A percentile compares a stretch with the other conserved stretches of the same genome.
These are phyloP conservation scores for Neocucurbitaria cava DNA, from an alignment of 2,329 filamentous ascomycete genomes.

Conservation along the genomic window DNA sequence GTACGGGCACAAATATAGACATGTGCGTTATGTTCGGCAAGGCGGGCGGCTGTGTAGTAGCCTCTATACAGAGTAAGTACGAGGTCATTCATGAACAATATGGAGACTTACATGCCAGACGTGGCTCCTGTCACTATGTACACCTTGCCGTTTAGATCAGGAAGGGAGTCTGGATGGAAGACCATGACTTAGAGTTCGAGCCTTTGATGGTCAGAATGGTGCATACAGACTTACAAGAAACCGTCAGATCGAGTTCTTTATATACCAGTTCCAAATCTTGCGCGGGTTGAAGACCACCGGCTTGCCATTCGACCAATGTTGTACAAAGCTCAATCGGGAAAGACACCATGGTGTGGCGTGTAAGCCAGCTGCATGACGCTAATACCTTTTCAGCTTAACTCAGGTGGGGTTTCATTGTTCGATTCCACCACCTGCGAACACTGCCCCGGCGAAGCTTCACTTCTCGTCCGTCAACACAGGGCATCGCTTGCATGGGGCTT, in stretches of 20 bases:
- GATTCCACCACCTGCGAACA: background rate
- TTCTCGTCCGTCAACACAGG: background rate
- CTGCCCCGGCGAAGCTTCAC: background rate
- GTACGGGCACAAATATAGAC: conserved; percentile 50
- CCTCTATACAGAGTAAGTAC: conserved; percentile 13
- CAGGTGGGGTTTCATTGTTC: background rate
- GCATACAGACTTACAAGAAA: background rate
- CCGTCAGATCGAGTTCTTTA: background rate
- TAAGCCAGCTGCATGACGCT: conserved; percentile 13
- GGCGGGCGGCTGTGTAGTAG: conserved; percentile 16
- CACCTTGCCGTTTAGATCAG: conserved; percentile 10
- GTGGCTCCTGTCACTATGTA: conserved; percentile 16
- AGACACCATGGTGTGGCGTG: conserved; percentile 1
- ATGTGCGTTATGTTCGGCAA: conserved; percentile 24
- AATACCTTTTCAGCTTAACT: background rate
- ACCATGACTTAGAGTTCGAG: background rate
- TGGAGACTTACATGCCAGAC: conserved; percentile 14
- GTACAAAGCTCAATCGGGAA: background rate
- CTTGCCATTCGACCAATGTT: background rate
- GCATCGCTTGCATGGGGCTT: background rate
- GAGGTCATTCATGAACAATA: background rate
- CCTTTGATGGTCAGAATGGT: background rate
- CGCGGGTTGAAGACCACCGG: background rate
- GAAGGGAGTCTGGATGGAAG: conserved; percentile 16
- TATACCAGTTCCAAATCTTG: background rate